Evolutionary conservation across 805 yeast genomes (phyloP).

Genomic region (Wickerhamiella siamensis): DNA sequence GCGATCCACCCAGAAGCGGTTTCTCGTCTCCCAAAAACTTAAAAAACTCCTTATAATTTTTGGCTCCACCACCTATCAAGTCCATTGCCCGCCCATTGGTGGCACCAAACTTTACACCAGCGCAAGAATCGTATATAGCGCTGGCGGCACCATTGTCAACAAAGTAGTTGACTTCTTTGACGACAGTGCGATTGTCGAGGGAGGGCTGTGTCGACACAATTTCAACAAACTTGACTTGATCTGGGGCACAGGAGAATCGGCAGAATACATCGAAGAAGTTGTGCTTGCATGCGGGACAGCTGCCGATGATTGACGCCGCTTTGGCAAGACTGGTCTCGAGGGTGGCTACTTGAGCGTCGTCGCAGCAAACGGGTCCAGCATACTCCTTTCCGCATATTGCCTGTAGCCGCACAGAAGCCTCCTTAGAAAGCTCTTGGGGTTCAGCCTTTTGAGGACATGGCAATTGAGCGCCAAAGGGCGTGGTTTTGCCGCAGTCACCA

Average conservation of each 20-base stretch:
- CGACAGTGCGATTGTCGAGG: slow-evolving; percentile 40
- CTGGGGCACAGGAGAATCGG: slow-evolving; percentile 78
- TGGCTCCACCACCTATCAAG: slow-evolving; percentile 94
- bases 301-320: slow-evolving; percentile 67
- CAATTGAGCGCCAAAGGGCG: slow-evolving; percentile 60
- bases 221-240: slow-evolving; percentile 62
- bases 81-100: slow-evolving; percentile 97
- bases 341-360: slow-evolving; percentile 38
- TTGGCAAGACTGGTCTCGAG: slow-evolving; percentile 50
- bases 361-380: slow-evolving; percentile 50
- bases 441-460: slow-evolving; percentile 56
- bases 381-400: slow-evolving; percentile 60
- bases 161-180: slow-evolving; percentile 53
- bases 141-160: slow-evolving; percentile 48
- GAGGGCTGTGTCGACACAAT: slow-evolving; percentile 41
- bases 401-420: slow-evolving; percentile 32
- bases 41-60: slow-evolving; percentile 51
- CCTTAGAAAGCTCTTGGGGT: slow-evolving; percentile 35
- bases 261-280: slow-evolving; percentile 75
- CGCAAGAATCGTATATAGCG: slow-evolving; percentile 67
- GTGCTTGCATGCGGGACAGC: slow-evolving; percentile 85
- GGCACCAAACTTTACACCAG: slow-evolving; percentile 78
- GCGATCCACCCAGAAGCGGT: slow-evolving; percentile 88
- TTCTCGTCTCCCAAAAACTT: slow-evolving; percentile 90
- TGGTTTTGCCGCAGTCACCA: slow-evolving; percentile 57